phyloP scores from a whole-genome alignment of 176 grass and related monocot species.

The Calamus simplicifolius region DNA sequence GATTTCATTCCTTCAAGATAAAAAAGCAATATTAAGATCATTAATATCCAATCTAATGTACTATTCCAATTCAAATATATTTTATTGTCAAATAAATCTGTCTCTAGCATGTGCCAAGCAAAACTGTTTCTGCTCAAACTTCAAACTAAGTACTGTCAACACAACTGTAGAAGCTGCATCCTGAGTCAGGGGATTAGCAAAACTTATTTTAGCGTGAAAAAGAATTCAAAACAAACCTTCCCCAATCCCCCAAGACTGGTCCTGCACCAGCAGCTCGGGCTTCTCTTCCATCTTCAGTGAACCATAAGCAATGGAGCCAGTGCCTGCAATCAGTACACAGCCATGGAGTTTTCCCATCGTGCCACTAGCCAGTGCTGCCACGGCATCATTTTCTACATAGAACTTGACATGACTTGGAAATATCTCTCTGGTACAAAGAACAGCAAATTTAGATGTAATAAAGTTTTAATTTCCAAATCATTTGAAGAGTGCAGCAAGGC shows the following conservation, averaged over 20 bases:
- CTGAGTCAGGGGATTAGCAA: too few species aligned
- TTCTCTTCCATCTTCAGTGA: slow-evolving; percentile 84
- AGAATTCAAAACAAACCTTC: slow-evolving; percentile 43
- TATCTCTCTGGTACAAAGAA: slow-evolving; percentile 39
- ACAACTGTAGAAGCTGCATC: too few species aligned
- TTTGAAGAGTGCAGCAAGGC: background rate
- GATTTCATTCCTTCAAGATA: too few species aligned
- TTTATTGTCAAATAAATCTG: too few species aligned
- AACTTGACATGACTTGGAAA: slow-evolving; percentile 61
- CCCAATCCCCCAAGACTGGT: slow-evolving; percentile 93
- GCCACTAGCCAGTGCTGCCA: slow-evolving; percentile 88
- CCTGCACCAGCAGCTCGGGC: slow-evolving; percentile 92
- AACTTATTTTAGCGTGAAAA: background rate
- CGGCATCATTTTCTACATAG: slow-evolving; percentile 97
- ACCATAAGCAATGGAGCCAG: slow-evolving; percentile 90
- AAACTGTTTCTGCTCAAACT: too few species aligned
- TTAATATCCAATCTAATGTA: too few species aligned
- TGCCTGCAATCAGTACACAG: slow-evolving; percentile 93
- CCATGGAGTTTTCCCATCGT: slow-evolving; percentile 95
- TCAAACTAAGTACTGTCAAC: too few species aligned
- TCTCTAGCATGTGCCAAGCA: too few species aligned
- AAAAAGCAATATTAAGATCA: too few species aligned
- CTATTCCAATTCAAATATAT: too few species aligned
- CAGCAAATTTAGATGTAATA: slow-evolving; percentile 6
- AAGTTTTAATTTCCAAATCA: too few species aligned